These are phyloP conservation scores for Cryphonectria nitschkei DNA, from an alignment of 2,329 filamentous ascomycete species.

Conservation along the genomic window DNA sequence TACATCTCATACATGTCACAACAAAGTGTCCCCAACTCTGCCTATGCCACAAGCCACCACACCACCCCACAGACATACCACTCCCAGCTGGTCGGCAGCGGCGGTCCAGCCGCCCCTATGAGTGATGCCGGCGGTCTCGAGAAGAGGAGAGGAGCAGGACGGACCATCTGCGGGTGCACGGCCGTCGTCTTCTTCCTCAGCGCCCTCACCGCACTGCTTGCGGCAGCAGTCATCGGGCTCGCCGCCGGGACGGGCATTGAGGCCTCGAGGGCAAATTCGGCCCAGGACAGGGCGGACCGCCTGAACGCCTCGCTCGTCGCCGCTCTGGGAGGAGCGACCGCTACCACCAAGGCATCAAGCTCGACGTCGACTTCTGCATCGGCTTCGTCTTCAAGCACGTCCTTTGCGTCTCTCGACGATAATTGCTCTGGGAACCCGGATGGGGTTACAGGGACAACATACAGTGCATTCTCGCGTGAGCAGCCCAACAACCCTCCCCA, in stretches of 20 bases:
- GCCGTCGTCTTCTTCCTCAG: conserved; percentile 47
- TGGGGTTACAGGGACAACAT: conserved; percentile 43
- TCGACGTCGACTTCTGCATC: conserved; percentile 29
- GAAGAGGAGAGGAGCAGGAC: conserved; percentile 8
- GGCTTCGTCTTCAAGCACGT: conserved; percentile 35
- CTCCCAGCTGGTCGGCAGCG: background rate
- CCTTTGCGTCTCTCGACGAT: conserved; percentile 41
- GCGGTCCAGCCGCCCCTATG: background rate
- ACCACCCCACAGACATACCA: conserved; percentile 16
- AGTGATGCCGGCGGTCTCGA: background rate
- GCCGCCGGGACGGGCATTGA: conserved; percentile 50
- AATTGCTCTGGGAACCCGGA: conserved; percentile 44
- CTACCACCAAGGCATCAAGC: background rate
- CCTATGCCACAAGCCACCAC: conserved; percentile 24
- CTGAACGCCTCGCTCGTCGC: conserved; percentile 34
- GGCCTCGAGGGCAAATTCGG: conserved; percentile 43
- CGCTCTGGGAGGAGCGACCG: conserved; percentile 31
- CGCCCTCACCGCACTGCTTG: conserved; percentile 44
- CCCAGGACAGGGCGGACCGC: conserved; percentile 39
- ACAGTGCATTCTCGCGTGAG: conserved; percentile 45
- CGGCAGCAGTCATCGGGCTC: conserved; percentile 47
- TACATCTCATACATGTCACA: conserved; percentile 1
- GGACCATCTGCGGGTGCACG: conserved; percentile 42
- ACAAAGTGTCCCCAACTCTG: conserved; percentile 15
- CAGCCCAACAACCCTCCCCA: background rate